phyloP scores from a whole-genome alignment of 2,329 filamentous ascomycete species.

The Basipetospora chlamydospora region DNA sequence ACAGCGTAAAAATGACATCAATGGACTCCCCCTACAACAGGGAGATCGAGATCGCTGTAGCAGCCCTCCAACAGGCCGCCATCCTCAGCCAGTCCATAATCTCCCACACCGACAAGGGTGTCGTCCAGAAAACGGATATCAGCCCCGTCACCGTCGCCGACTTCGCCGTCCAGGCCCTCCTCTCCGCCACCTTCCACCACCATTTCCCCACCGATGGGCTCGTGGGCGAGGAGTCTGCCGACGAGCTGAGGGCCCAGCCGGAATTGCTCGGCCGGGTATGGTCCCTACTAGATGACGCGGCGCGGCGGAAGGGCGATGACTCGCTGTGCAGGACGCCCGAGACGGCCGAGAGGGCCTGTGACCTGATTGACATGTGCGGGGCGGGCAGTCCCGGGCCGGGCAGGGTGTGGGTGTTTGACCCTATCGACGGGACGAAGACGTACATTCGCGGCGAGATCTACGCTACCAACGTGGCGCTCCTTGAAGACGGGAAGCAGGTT shows the following conservation, averaged over 20 bases:
- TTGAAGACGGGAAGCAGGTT: conserved; percentile 33
- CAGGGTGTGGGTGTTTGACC: conserved; percentile 44
- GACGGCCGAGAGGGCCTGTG: conserved; percentile 30
- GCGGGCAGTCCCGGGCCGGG: conserved; percentile 21
- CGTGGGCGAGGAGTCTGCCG: conserved; percentile 41
- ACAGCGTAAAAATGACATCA: not conserved
- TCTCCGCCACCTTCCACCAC: conserved; percentile 32
- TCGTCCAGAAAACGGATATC: conserved; percentile 37
- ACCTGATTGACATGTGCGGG: conserved; percentile 38
- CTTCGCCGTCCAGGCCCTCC: conserved; percentile 42
- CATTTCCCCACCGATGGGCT: conserved; percentile 36
- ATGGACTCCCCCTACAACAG: conserved; percentile 28
- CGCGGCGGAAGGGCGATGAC: conserved; percentile 11
- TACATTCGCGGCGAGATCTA: conserved; percentile 40
- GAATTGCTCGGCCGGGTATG: conserved; percentile 31
- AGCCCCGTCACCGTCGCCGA: conserved; percentile 45
- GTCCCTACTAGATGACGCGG: conserved; percentile 21
- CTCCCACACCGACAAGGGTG: conserved; percentile 30
- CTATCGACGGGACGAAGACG: conserved; percentile 45
- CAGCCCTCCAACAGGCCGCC: conserved; percentile 29
- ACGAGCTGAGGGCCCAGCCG: conserved; percentile 27
- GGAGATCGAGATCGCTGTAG: conserved; percentile 28
- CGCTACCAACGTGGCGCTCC: conserved; percentile 40
- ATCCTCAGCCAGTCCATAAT: conserved; percentile 34
- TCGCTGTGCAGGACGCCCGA: conserved; percentile 16